Conservation (phyloP, 2,329 filamentous ascomycete genomes). For the Alternaria sp. region DNA sequence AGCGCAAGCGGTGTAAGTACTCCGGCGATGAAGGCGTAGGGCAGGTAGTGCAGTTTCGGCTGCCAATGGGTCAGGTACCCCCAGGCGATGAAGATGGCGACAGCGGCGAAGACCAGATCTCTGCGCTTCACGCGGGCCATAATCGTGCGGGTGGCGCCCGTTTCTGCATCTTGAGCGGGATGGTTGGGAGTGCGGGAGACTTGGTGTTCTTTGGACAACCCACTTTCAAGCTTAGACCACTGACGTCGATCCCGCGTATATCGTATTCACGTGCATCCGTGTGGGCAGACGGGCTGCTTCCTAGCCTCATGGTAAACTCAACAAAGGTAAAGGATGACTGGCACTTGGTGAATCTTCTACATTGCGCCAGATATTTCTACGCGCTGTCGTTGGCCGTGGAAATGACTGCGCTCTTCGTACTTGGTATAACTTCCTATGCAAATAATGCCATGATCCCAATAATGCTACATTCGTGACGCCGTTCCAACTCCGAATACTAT, state of each 20-base stretch:
- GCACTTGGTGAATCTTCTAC: neutral
- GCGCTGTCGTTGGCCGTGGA: neutral
- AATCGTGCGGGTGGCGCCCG: conserved; percentile 59
- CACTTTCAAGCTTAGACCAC: conserved; percentile 30
- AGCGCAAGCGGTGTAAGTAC: conserved; percentile 63
- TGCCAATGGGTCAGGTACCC: conserved; percentile 83
- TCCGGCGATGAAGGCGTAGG: conserved; percentile 82
- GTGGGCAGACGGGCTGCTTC: neutral
- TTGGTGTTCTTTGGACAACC: conserved; percentile 28
- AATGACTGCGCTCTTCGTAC: neutral
- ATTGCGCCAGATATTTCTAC: neutral
- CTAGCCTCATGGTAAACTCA: neutral
- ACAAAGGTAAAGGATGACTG: neutral
- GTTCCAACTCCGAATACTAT: conserved; percentile 14
- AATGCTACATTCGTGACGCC: conserved; percentile 19
- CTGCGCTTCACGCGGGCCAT: conserved; percentile 75
- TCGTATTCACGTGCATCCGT: conserved; percentile 14
- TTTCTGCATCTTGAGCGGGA: conserved; percentile 48
- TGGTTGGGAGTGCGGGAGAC: conserved; percentile 26
- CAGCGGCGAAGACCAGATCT: conserved; percentile 72
- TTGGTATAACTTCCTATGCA: conserved; percentile 11
- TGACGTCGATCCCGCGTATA: conserved; percentile 26
- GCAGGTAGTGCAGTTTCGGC: conserved; percentile 81
- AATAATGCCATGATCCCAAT: conserved; percentile 7
- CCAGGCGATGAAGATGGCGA: conserved; percentile 84